phyloP scores from a whole-genome alignment of 1,139 yeast genomes.

The Magnusiomyces fungicola region DNA sequence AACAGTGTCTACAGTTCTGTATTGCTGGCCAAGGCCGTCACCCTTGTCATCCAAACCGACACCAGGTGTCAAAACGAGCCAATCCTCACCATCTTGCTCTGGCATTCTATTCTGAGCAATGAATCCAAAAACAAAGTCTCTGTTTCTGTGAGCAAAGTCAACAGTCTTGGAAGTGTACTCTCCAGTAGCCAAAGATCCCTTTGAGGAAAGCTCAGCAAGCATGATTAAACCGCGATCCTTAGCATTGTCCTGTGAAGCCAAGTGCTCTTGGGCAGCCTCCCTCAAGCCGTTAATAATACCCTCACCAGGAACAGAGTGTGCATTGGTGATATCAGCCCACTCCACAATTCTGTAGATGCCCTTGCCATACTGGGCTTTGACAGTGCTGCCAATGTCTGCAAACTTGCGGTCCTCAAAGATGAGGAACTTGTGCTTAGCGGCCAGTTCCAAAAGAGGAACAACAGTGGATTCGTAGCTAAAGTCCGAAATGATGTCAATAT shows the following conservation, averaged over 20 bases:
- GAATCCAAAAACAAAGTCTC: constrained; percentile 89
- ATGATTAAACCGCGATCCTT: constrained; percentile 69
- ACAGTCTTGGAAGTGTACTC: constrained; percentile 82
- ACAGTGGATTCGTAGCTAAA: constrained; percentile 76
- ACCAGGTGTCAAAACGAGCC: constrained; percentile 97
- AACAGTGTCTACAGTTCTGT: constrained; percentile 84
- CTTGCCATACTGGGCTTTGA: constrained; percentile 83
- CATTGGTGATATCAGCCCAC: constrained; percentile 97
- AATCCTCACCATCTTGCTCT: constrained; percentile 59
- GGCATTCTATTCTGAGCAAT: constrained; percentile 91
- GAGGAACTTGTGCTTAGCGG: constrained; percentile 73
- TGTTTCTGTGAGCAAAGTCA: constrained; percentile 81
- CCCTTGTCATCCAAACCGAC: constrained; percentile 97
- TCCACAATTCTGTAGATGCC: constrained; percentile 83
- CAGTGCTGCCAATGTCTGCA: constrained; percentile 99
- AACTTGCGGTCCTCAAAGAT: constrained; percentile 95
- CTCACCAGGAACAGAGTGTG: constrained; percentile 94
- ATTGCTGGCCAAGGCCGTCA: constrained; percentile 95
- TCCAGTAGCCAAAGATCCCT: constrained; percentile 89
- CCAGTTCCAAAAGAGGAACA: constrained; percentile 58
- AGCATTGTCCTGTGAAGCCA: constrained; percentile 39
- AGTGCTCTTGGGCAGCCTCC: constrained; percentile 62
- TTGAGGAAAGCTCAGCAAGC: constrained; percentile 92
- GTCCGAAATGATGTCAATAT: constrained; percentile 86
- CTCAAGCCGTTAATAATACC: constrained; percentile 88